Evolutionary conservation across 768 basidiomycete species (phyloP).

Genomic region (Dioszegia aurantiaca): DNA sequence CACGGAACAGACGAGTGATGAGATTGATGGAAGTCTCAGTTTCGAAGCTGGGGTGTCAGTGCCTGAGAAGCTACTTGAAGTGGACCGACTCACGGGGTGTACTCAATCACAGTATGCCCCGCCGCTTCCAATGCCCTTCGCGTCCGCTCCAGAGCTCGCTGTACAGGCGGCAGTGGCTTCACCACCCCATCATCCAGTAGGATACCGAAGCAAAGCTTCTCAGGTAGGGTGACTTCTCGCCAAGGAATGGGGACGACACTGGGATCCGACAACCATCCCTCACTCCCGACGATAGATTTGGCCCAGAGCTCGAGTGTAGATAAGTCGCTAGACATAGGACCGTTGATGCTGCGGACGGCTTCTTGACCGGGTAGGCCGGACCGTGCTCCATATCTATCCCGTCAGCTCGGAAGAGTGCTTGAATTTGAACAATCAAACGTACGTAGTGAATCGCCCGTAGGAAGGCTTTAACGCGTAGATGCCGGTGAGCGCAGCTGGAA

Average conservation of each 20-base stretch:
- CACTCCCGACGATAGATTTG: slow-evolving; percentile 27
- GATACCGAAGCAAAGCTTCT: slow-evolving; percentile 33
- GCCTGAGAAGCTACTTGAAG: slow-evolving; percentile 22
- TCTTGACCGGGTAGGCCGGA: slow-evolving; percentile 37
- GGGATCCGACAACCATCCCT: slow-evolving; percentile 33
- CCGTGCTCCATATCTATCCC: slow-evolving; percentile 20
- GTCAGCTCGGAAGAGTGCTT: slow-evolving; percentile 3
- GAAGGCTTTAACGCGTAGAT: slow-evolving; percentile 39
- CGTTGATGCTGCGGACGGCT: slow-evolving; percentile 33
- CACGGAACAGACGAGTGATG: slow-evolving; percentile 26
- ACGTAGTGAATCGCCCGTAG: slow-evolving; percentile 37
- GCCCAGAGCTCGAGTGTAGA: slow-evolving; percentile 28
- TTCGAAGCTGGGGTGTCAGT: slow-evolving; percentile 54
- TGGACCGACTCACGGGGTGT: slow-evolving; percentile 19
- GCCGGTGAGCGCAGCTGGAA: slow-evolving; percentile 67
- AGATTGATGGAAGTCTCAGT: slow-evolving; percentile 33
- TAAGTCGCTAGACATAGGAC: slow-evolving; percentile 34
- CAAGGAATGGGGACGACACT: slow-evolving; percentile 41
- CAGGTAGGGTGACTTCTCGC: slow-evolving; percentile 25
- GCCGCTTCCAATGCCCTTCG: slow-evolving; percentile 30
- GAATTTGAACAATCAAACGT: not conserved
- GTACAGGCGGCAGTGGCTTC: slow-evolving; percentile 35
- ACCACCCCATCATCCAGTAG: slow-evolving; percentile 36
- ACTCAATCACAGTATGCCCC: slow-evolving; percentile 39
- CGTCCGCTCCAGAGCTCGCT: slow-evolving; percentile 25